These are phyloP conservation scores for Phragmites australis DNA, from an alignment of 176 grass and related monocot species.

Conservation along the genomic window DNA sequence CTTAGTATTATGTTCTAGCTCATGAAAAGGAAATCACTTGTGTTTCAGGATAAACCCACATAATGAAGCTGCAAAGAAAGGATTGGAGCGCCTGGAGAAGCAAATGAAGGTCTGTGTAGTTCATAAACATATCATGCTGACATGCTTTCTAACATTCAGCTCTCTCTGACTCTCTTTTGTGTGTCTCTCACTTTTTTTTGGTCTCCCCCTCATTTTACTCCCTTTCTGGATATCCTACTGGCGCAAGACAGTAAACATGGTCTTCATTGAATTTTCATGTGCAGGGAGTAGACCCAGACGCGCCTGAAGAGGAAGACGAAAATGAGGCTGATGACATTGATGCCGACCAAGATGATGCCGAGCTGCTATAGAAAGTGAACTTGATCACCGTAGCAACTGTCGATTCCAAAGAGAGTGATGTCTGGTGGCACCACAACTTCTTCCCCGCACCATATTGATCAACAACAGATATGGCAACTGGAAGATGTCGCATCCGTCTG, in stretches of 20 bases:
- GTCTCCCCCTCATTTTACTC: not conserved
- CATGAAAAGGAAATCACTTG: not conserved
- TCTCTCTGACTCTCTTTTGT: not conserved
- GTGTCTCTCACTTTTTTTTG: too few species aligned
- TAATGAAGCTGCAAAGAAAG: constrained; percentile 93
- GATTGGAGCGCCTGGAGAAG: constrained; percentile 93
- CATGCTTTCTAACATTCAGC: not conserved
- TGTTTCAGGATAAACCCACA: constrained; percentile 86
- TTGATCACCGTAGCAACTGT: not conserved
- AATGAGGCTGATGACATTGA: constrained; percentile 82
- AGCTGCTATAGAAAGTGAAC: constrained; percentile 54
- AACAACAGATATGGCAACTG: not conserved
- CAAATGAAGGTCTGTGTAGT: constrained; percentile 84
- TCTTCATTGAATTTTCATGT: not conserved
- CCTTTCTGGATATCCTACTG: not conserved
- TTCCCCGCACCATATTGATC: not conserved
- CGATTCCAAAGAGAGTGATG: not conserved
- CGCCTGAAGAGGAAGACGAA: constrained; percentile 85
- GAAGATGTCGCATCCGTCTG: not conserved
- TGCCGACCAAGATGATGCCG: constrained; percentile 77
- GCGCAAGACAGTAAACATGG: not conserved
- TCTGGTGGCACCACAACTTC: not conserved
- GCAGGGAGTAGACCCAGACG: constrained; percentile 96
- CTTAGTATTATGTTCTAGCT: not conserved
- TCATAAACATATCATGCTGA: not conserved